Base-by-base conservation (phyloP, 352 stramenopile genomes). In the Pythium dissimile region DNA sequence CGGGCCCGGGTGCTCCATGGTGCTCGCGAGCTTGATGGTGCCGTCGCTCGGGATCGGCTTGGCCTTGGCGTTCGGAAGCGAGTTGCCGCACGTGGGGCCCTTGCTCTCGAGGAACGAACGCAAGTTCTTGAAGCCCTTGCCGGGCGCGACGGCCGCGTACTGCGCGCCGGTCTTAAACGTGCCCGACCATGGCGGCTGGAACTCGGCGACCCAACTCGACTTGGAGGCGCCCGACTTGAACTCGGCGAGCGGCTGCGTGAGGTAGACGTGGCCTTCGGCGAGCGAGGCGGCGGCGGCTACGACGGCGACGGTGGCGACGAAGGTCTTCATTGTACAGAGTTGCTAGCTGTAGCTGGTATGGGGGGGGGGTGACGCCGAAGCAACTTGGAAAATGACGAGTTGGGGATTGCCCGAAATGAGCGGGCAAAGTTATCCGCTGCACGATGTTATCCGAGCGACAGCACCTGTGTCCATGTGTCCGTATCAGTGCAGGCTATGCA, bases 131-230 rank as follows among this genome's bases (percentile, higher is more conserved):
- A 28, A 41, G 27, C 27, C 27, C 23, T 52, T 52, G 21, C 11
- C 43, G 2, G 7, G 7, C 0, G 54, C 54, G 32, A 24, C 54
- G 16, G 54, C 54, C n/a, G 54, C 54, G 28, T 62, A 62, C 44
- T 62, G 43, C 10, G 54, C 54, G 24, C 54, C 54, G 3, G 54
- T 62, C 54, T 62, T 62, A 44, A 62, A 62, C 9, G 28, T 46
- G 44, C 54, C 54, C 34, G 31, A 24, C 54, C 54, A 62, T 20
- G 54, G 54, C 24, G 54, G 54, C 4, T 7, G 9, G 54, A 62
- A 62, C 34, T 62, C 28, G 43, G 20, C 44, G 16, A 62, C 54
- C 54, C 54, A 62, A n/a, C 54, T 54, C 16, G 54, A 62, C 44
- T 54, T 54, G 54, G 42, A 62, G 18, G 35, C 43, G 26, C 54